Conservation (phyloP, 2,329 filamentous ascomycete species). For the Aspergillus jensenii region DNA sequence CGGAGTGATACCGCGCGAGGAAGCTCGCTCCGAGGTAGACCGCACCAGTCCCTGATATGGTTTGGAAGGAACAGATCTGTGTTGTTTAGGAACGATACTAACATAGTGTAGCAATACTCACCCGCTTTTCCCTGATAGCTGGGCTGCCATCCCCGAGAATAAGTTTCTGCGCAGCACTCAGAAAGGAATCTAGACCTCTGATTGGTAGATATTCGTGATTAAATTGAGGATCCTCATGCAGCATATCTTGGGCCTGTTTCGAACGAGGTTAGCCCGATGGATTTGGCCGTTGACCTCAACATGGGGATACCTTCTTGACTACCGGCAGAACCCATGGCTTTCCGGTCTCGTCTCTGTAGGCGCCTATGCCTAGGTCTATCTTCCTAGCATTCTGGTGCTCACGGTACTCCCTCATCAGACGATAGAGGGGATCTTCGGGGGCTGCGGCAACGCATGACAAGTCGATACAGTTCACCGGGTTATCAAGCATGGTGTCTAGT, state of each 20-base stretch:
- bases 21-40: slow-evolving; percentile 92
- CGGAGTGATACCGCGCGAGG: slow-evolving; percentile 58
- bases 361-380: slow-evolving; percentile 92
- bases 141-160: slow-evolving; percentile 78
- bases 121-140: slow-evolving; percentile 79
- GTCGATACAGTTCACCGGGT: too few relatives aligned
- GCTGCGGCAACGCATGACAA: slow-evolving; percentile 69
- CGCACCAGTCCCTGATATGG: slow-evolving; percentile 95
- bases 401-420: slow-evolving; percentile 82
- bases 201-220: slow-evolving; percentile 98
- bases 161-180: slow-evolving; percentile 84
- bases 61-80: slow-evolving; percentile 69
- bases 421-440: slow-evolving; percentile 93
- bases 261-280: background rate
- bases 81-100: too few relatives aligned
- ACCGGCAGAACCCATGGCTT: slow-evolving; percentile 98
- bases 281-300: background rate
- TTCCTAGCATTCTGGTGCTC: slow-evolving; percentile 76
- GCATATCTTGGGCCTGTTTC: too few relatives aligned
- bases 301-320: slow-evolving; percentile 75
- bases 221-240: background rate
- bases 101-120: slow-evolving; percentile 24
- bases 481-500: too few relatives aligned
- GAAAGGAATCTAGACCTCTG: slow-evolving; percentile 81
- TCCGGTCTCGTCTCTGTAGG: slow-evolving; percentile 90